Conservation (phyloP, 371 early-diverging fungal species). For the Mucor circinelloides region DNA sequence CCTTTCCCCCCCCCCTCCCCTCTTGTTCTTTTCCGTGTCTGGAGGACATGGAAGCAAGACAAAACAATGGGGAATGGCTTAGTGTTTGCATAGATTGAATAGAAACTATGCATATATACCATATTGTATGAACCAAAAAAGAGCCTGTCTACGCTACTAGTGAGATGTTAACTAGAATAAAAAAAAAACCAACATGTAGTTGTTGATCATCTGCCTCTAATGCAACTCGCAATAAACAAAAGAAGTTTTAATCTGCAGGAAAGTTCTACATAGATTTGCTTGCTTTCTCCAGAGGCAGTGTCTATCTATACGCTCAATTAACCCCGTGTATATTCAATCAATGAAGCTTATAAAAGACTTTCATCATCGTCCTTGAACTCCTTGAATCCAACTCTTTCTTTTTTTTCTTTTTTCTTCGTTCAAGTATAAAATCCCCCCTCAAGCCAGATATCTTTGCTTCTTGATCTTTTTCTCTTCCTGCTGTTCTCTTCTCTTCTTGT, state of each 20-base stretch:
- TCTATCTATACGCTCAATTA: not conserved
- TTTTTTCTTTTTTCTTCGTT: not conserved
- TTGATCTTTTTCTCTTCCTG: not conserved
- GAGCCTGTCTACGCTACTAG: too few relatives aligned
- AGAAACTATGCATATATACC: slow-evolving; percentile 16
- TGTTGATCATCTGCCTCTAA: slow-evolving; percentile 23
- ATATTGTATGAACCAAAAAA: too few relatives aligned
- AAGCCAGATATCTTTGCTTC: not conserved
- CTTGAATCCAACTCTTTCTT: not conserved
- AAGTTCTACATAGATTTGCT: slow-evolving; percentile 25
- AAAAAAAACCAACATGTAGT: not conserved
- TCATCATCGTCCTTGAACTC: not conserved
- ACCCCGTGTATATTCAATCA: not conserved
- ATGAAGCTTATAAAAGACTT: not conserved
- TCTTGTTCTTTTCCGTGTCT: slow-evolving; percentile 3
- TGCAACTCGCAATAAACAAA: slow-evolving; percentile 14
- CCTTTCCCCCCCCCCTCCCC: not conserved
- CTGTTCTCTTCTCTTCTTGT: not conserved
- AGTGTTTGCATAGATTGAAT: slow-evolving; percentile 20
- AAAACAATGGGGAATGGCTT: slow-evolving; percentile 17
- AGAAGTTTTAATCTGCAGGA: slow-evolving; percentile 27
- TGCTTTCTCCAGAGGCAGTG: not conserved
- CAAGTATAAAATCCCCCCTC: not conserved
- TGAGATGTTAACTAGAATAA: not conserved
- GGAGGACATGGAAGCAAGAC: not conserved